Base-by-base conservation (phyloP, 2,329 filamentous ascomycete species). In the Clarireedia hainanense region DNA sequence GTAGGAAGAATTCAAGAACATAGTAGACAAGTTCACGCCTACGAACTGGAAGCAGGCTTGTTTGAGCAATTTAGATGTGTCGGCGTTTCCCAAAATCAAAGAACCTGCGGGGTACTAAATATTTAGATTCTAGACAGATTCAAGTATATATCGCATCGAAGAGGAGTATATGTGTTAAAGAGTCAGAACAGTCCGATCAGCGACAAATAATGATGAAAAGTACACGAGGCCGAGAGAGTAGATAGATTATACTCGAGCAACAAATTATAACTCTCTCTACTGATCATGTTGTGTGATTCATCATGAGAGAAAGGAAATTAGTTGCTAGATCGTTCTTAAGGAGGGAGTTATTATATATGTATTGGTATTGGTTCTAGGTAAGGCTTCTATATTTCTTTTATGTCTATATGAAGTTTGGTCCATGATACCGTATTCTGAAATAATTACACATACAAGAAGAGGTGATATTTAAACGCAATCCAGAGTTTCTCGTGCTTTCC, bases 11-110 rank as follows among this genome's bases (percentile, higher is more conserved):
- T 99, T 99, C 77, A 97, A 97, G 72, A 76, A 82, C 51, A 89
- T 96, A 55, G 90, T 94, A 2, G 92, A 97, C 72, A 90, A 89
- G 66, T 95, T 88, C 68, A 94, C 89, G 1, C 94, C 94, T 0
- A 75, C 75, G 57, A 80, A 91, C 69, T 97, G 91, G 92, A 81
- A 80, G 66, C 68, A 71, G 17, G 81, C 81, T 52, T 89, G 86
- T 65, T 69, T 71, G 42, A 71, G 71, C 55, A 84, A 85, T 62
- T 63, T 86, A 40, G 80, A 80, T 46, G 57, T 45, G 4, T 58
- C 65, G 6, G 59, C 67, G 2, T 68, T 70, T 39, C 68, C 67
- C 10, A 58, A 62, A 27, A 63, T 61, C 9, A 58, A 58, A 50
- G 66, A 70, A 55, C 64, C 67, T 26, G 60, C 68, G n/a, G 68